phyloP scores from a whole-genome alignment of 2,329 filamentous ascomycete genomes.

The Pestalotiopsis sp. region DNA sequence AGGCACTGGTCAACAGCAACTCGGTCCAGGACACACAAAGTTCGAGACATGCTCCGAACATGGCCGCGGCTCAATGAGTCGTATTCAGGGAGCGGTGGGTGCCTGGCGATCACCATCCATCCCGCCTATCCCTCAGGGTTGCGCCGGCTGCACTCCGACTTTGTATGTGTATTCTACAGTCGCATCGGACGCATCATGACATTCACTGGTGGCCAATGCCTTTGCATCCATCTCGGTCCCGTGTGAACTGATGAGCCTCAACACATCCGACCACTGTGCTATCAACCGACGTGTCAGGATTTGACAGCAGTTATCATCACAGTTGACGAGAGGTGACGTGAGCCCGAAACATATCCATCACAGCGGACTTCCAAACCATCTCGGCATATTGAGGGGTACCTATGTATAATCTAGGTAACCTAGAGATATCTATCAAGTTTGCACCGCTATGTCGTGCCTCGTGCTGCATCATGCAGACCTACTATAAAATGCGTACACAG shows the following conservation, averaged over 20 bases:
- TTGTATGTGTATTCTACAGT: neutral
- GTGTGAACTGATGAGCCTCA: neutral
- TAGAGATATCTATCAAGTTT: neutral
- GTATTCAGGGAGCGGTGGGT: neutral
- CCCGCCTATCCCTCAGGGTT: neutral
- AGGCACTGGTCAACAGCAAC: slow-evolving; percentile 5
- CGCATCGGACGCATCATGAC: neutral
- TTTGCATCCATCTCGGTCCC: neutral
- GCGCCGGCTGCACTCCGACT: neutral
- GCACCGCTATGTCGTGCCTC: neutral
- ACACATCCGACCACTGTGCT: neutral
- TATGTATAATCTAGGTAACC: neutral
- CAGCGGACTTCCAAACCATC: too few relatives aligned
- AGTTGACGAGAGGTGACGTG: neutral
- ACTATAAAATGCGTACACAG: neutral
- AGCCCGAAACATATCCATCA: neutral
- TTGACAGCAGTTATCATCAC: neutral
- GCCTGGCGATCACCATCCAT: slow-evolving; percentile 3
- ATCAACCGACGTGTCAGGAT: neutral
- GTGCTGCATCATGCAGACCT: neutral
- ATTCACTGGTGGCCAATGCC: neutral
- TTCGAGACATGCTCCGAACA: neutral
- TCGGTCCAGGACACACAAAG: neutral
- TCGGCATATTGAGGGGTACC: neutral
- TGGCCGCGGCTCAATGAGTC: neutral